phyloP scores from a whole-genome alignment of 306 rosid genomes.

The Lathyrus aphaca region DNA sequence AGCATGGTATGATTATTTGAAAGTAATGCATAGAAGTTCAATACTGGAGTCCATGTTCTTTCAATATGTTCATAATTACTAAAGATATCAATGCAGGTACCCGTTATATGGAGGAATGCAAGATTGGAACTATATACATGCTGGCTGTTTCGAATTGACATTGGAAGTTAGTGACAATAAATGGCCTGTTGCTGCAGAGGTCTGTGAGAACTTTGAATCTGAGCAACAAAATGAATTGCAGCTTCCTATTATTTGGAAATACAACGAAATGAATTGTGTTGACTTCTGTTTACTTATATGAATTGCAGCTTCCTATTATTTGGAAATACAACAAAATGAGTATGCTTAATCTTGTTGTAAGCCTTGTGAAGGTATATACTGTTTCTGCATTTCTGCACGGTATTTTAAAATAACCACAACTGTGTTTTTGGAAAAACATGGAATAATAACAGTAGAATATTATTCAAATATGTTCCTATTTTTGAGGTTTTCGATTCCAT shows the following conservation, averaged over 20 bases:
- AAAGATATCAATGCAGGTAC: slow-evolving; percentile 66
- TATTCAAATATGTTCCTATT: slow-evolving; percentile 6
- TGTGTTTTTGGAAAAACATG: background rate
- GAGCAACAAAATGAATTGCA: slow-evolving; percentile 43
- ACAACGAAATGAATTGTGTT: slow-evolving; percentile 67
- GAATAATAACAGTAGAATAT: background rate
- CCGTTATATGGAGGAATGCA: slow-evolving; percentile 99
- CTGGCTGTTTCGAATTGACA: slow-evolving; percentile 88
- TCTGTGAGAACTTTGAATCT: slow-evolving; percentile 40
- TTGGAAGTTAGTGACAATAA: slow-evolving; percentile 88
- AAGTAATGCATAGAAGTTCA: slow-evolving; percentile 36
- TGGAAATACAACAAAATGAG: slow-evolving; percentile 94
- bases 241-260: slow-evolving; percentile 82
- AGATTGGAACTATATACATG: slow-evolving; percentile 92
- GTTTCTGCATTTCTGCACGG: slow-evolving; percentile 25
- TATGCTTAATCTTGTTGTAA: slow-evolving; percentile 86
- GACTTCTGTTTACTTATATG: slow-evolving; percentile 40
- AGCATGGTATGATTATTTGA: slow-evolving; percentile 62
- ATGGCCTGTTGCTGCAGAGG: slow-evolving; percentile 94
- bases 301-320: slow-evolving; percentile 75
- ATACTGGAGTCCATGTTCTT: slow-evolving; percentile 21
- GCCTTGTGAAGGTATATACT: slow-evolving; percentile 71
- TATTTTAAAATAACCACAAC: background rate
- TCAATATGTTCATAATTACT: slow-evolving; percentile 38
- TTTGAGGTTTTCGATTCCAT: slow-evolving; percentile 14